phyloP scores from a whole-genome alignment of 139 green algal species.

The Micractinium conductrix region DNA sequence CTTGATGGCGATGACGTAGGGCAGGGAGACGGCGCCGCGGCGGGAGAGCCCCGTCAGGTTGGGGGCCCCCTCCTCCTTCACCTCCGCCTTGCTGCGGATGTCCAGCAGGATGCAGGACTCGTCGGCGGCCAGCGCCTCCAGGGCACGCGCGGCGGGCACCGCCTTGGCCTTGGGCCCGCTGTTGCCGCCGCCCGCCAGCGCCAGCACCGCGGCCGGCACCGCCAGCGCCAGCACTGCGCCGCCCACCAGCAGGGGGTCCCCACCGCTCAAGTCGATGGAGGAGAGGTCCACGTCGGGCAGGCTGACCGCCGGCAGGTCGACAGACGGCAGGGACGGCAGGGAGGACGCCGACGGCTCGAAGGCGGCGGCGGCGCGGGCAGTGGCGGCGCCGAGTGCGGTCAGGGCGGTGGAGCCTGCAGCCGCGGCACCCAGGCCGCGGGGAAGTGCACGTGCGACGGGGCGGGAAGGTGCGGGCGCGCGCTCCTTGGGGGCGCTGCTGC shows the following conservation, averaged over 20 bases:
- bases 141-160: slow-evolving; percentile 25
- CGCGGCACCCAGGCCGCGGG: too few relatives aligned
- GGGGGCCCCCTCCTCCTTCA: slow-evolving; percentile 45
- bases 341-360: background rate
- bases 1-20: slow-evolving; percentile 38
- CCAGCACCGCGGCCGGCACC: slow-evolving; percentile 5
- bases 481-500: too few relatives aligned
- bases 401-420: background rate
- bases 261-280: slow-evolving; percentile 20
- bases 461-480: too few relatives aligned
- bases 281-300: slow-evolving; percentile 10
- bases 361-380: background rate
- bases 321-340: slow-evolving; percentile 16
- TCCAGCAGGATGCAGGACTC: slow-evolving; percentile 43
- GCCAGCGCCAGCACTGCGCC: background rate
- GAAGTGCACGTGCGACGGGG: too few relatives aligned
- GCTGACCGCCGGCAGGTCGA: slow-evolving; percentile 25
- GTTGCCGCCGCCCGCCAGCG: slow-evolving; percentile 14
- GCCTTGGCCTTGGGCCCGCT: slow-evolving; percentile 37
- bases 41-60: slow-evolving; percentile 48
- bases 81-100: slow-evolving; percentile 50
- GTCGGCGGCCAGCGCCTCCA: slow-evolving; percentile 47
- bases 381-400: background rate
- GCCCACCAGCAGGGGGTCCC: slow-evolving; percentile 35
- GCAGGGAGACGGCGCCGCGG: slow-evolving; percentile 23